A percentile compares a stretch with the other conserved stretches of the same genome.
Conservation (phyloP, 768 basidiomycete genomes). For the Brasilioporus rufonigricans region DNA sequence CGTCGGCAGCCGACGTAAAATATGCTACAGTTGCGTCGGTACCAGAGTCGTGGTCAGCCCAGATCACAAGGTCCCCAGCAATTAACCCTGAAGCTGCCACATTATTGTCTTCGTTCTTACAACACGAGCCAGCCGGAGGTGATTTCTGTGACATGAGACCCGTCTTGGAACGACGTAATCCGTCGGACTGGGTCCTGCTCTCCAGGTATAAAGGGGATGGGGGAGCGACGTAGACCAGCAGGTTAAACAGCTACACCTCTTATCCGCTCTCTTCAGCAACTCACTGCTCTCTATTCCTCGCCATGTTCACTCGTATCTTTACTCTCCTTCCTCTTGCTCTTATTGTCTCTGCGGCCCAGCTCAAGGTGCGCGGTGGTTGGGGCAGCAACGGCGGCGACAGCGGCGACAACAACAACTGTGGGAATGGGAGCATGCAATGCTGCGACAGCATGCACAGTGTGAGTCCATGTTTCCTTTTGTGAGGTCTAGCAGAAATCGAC, state of each 20-base stretch:
- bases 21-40: not conserved
- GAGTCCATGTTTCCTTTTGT: not conserved
- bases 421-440: not conserved
- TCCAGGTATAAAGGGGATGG: slow-evolving; percentile 12
- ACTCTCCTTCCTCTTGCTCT: slow-evolving; percentile 20
- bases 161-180: slow-evolving; percentile 8
- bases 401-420: too few relatives aligned
- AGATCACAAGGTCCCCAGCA: not conserved
- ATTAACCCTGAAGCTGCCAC: not conserved
- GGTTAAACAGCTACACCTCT: not conserved
- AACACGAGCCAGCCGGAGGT: not conserved
- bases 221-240: not conserved
- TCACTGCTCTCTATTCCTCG: not conserved
- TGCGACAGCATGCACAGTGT: slow-evolving; percentile 12
- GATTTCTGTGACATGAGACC: not conserved
- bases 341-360: slow-evolving; percentile 7
- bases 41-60: not conserved
- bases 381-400: too few relatives aligned
- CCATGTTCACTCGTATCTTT: slow-evolving; percentile 19
- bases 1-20: slow-evolving; percentile 2
- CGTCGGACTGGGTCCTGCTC: not conserved
- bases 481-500: not conserved
- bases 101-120: slow-evolving; percentile 2
- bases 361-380: slow-evolving; percentile 4
- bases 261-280: not conserved